Percentiles rank a stretch among this genome's conserved stretches.
phyloP scores from a whole-genome alignment of 805 yeast genomes.

The Metschnikowia aberdeeniae region DNA sequence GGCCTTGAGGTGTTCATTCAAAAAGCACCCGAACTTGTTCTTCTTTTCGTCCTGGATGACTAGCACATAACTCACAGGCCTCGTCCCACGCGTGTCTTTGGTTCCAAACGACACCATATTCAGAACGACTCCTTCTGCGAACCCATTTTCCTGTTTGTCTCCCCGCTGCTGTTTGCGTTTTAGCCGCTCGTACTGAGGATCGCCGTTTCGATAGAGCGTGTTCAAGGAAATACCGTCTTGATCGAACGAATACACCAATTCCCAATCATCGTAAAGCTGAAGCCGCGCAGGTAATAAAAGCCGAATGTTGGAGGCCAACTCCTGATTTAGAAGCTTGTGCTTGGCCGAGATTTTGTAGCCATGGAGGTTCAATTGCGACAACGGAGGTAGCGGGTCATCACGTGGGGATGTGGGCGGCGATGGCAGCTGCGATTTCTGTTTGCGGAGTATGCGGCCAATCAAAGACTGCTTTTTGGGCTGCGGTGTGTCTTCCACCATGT shows the following conservation, averaged over 20 bases:
- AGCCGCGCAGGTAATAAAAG: conserved; percentile 70
- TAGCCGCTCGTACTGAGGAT: conserved; percentile 39
- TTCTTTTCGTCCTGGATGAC: conserved; percentile 63
- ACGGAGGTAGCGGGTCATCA: conserved; percentile 35
- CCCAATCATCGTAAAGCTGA: conserved; percentile 77
- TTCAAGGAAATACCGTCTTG: conserved; percentile 87
- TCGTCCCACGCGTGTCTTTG: conserved; percentile 18
- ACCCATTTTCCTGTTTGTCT: conserved; percentile 27
- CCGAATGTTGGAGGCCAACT: conserved; percentile 72
- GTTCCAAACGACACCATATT: conserved; percentile 28
- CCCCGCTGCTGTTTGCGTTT: conserved; percentile 9
- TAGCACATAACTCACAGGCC: conserved; percentile 67
- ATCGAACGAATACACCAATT: conserved; percentile 74
- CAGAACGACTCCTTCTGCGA: conserved; percentile 31
- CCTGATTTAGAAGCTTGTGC: conserved; percentile 52
- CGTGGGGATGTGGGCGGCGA: not conserved
- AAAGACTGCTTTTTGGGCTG: conserved; percentile 7
- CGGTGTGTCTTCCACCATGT: not conserved
- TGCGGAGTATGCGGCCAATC: conserved; percentile 9
- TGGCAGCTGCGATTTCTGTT: conserved; percentile 5
- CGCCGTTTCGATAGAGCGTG: conserved; percentile 62
- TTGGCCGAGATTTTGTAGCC: conserved; percentile 63
- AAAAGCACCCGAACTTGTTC: conserved; percentile 71
- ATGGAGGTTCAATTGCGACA: conserved; percentile 50
- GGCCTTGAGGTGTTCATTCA: conserved; percentile 69